These are phyloP conservation scores for Paraphaeosphaeria minitans DNA, from an alignment of 2,329 filamentous ascomycete species.

Conservation along the genomic window DNA sequence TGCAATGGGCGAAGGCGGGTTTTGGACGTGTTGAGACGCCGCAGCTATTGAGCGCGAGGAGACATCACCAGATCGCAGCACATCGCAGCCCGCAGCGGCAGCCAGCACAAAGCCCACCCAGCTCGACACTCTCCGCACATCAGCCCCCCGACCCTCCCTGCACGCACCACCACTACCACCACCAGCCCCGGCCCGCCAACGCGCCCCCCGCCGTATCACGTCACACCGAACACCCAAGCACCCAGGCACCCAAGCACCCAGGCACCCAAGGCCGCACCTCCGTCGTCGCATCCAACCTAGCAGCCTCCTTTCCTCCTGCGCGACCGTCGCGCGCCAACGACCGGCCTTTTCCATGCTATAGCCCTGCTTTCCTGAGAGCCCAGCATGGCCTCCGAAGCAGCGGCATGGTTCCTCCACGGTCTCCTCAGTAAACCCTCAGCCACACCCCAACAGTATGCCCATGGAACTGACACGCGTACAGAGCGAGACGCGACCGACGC, in stretches of 20 bases:
- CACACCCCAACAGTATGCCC: not conserved
- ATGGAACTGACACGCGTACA: slow-evolving; percentile 28
- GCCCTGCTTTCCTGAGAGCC: slow-evolving; percentile 25
- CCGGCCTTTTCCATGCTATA: slow-evolving; percentile 31
- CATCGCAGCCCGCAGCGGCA: not conserved
- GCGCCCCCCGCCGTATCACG: slow-evolving; percentile 3
- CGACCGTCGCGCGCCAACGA: slow-evolving; percentile 11
- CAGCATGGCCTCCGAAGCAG: slow-evolving; percentile 46
- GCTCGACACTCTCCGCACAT: not conserved
- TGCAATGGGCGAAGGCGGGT: slow-evolving; percentile 4
- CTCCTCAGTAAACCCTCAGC: slow-evolving; percentile 46
- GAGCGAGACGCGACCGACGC: slow-evolving; percentile 54
- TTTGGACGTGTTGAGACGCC: not conserved
- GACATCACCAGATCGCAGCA: slow-evolving; percentile 2
- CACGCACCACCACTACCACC: not conserved
- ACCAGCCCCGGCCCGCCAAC: not conserved
- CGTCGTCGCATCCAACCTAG: slow-evolving; percentile 1
- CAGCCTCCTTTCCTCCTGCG: slow-evolving; percentile 19
- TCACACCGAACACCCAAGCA: slow-evolving; percentile 5
- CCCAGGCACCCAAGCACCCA: slow-evolving; percentile 2
- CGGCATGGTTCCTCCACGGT: slow-evolving; percentile 45
- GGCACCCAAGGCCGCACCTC: slow-evolving; percentile 8
- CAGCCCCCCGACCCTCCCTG: not conserved
- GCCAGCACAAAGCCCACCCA: not conserved
- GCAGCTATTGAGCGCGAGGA: slow-evolving; percentile 3